phyloP scores from a whole-genome alignment of 2,329 filamentous ascomycete genomes.

The Epichloe scottii region DNA sequence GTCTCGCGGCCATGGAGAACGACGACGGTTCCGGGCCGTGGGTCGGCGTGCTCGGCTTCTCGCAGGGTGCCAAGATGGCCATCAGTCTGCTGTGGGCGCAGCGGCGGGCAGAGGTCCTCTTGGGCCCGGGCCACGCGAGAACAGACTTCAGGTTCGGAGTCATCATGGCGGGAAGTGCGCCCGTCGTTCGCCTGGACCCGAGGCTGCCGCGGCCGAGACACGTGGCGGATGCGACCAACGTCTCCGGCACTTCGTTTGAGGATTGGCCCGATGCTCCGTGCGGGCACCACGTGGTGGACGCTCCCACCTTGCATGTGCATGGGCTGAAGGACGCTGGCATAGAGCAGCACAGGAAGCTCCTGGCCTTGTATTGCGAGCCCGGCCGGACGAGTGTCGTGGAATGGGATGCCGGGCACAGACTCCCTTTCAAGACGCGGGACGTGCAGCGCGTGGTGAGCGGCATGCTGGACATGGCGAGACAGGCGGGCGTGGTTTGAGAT shows the following conservation, averaged over 20 bases:
- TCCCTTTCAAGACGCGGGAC: conserved; percentile 56
- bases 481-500: conserved; percentile 3
- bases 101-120: conserved; percentile 16
- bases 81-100: conserved; percentile 52
- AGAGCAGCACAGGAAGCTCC: conserved; percentile 33
- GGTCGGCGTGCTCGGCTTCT: conserved; percentile 53
- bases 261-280: conserved; percentile 36
- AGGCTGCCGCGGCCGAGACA: conserved; percentile 42
- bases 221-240: conserved; percentile 13
- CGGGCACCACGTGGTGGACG: conserved; percentile 18
- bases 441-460: conserved; percentile 31
- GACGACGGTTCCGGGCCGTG: conserved; percentile 43
- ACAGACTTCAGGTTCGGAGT: conserved; percentile 22
- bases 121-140: not conserved
- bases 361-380: conserved; percentile 46
- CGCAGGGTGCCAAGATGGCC: conserved; percentile 51
- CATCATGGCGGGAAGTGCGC: conserved; percentile 22
- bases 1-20: conserved; percentile 34
- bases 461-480: conserved; percentile 16
- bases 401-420: conserved; percentile 61
- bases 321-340: conserved; percentile 50
- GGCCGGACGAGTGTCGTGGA: conserved; percentile 46
- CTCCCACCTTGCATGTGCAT: conserved; percentile 25
- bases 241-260: conserved; percentile 13
- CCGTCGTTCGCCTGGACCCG: conserved; percentile 18